These are phyloP conservation scores for Dothideomycetidae sp. DNA, from an alignment of 2,329 filamentous ascomycete species.

Conservation along the genomic window DNA sequence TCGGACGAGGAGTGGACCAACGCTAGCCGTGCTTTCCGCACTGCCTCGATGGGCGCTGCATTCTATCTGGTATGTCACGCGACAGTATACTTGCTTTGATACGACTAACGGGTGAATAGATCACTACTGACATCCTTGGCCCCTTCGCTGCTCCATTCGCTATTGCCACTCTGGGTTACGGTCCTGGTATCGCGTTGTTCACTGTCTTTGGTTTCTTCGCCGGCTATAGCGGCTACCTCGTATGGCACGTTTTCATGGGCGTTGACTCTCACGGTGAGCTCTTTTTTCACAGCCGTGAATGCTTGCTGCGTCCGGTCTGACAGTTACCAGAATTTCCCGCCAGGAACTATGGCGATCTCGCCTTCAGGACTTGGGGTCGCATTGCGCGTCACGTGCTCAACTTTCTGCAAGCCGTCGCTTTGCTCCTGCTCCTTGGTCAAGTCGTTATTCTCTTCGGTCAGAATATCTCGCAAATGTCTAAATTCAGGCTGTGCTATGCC, in stretches of 20 bases:
- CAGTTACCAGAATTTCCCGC: constrained; percentile 23
- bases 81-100: too few species aligned
- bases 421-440: constrained; percentile 23
- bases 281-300: background rate
- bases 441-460: constrained; percentile 13
- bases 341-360: constrained; percentile 35
- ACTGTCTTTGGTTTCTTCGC: constrained; percentile 25
- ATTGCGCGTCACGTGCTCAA: constrained; percentile 35
- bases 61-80: constrained; percentile 33
- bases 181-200: constrained; percentile 24
- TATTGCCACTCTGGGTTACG: constrained; percentile 19
- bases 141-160: constrained; percentile 28
- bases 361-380: constrained; percentile 34
- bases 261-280: constrained; percentile 25
- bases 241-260: constrained; percentile 34
- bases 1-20: constrained; percentile 25
- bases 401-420: constrained; percentile 33
- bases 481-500: background rate
- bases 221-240: constrained; percentile 26
- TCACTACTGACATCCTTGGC: constrained; percentile 36
- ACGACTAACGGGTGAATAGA: too few species aligned
- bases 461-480: constrained; percentile 5
- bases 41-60: constrained; percentile 32
- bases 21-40: constrained; percentile 33
- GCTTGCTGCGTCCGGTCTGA: background rate